Percentiles rank a stretch among this genome's conserved stretches.
Conservation (phyloP, 2,329 filamentous ascomycete species). For the Trichoderma breve region DNA sequence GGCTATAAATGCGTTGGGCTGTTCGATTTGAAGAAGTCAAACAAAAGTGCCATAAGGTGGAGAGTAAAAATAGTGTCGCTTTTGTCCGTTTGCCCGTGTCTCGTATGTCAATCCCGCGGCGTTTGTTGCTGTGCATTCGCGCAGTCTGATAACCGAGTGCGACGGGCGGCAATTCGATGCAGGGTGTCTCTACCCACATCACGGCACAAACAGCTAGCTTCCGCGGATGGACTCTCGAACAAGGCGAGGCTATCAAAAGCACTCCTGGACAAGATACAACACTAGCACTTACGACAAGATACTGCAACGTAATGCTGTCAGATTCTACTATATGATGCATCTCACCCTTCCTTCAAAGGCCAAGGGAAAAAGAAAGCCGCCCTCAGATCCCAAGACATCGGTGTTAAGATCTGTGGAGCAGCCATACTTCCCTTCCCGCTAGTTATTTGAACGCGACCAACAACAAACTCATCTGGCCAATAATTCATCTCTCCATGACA, state of each 20-base stretch:
- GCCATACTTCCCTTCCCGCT: neutral
- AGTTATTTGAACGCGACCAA: neutral
- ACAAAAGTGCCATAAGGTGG: neutral
- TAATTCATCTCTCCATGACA: neutral
- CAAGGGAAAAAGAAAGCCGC: neutral
- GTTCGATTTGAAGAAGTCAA: neutral
- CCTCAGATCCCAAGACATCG: neutral
- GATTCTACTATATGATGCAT: neutral
- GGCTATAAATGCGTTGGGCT: neutral
- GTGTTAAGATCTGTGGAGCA: conserved; percentile 5
- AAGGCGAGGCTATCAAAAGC: neutral
- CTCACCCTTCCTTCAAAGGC: neutral
- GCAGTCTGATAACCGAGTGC: neutral
- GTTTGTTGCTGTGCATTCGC: neutral
- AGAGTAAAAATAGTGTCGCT: neutral
- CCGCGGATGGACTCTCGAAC: neutral
- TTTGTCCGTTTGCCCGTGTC: neutral
- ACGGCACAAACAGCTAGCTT: neutral
- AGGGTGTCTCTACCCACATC: neutral
- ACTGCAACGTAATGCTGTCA: neutral
- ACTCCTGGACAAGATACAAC: neutral
- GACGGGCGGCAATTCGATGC: neutral
- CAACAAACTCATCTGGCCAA: neutral
- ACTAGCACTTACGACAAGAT: neutral
- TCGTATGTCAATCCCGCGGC: neutral